phyloP scores from a whole-genome alignment of 805 yeast genomes.

The Pichia phayaonensis region DNA sequence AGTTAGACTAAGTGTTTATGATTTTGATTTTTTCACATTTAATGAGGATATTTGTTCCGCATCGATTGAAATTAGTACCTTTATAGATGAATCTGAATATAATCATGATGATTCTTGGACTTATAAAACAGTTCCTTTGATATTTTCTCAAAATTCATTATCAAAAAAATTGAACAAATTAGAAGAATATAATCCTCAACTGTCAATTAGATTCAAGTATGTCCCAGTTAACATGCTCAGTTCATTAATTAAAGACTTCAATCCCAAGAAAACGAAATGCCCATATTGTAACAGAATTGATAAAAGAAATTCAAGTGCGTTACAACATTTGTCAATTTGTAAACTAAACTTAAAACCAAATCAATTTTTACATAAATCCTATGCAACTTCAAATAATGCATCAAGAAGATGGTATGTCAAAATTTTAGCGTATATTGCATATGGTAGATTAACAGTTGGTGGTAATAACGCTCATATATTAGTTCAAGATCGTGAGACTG shows the following conservation, averaged over 20 bases:
- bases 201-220: constrained; percentile 12
- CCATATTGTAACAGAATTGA: constrained; percentile 69
- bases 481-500: constrained; percentile 87
- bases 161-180: constrained; percentile 3
- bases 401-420: constrained; percentile 85
- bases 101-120: constrained; percentile 7
- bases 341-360: constrained; percentile 33
- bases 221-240: constrained; percentile 5
- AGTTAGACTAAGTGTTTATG: constrained; percentile 67
- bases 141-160: constrained; percentile 6
- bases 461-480: constrained; percentile 88
- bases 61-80: constrained; percentile 42
- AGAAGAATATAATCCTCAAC: constrained; percentile 4
- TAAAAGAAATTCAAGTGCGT: constrained; percentile 51
- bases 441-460: constrained; percentile 82
- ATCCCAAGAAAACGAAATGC: constrained; percentile 49
- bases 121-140: constrained; percentile 8
- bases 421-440: constrained; percentile 72
- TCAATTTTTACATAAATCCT: constrained; percentile 41
- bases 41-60: constrained; percentile 77
- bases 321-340: constrained; percentile 86
- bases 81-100: constrained; percentile 14
- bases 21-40: constrained; percentile 73
- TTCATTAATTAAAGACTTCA: constrained; percentile 3
- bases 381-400: constrained; percentile 75